These are phyloP conservation scores for Ricinus communis DNA, from an alignment of 345 rosid genomes.

Conservation along the genomic window DNA sequence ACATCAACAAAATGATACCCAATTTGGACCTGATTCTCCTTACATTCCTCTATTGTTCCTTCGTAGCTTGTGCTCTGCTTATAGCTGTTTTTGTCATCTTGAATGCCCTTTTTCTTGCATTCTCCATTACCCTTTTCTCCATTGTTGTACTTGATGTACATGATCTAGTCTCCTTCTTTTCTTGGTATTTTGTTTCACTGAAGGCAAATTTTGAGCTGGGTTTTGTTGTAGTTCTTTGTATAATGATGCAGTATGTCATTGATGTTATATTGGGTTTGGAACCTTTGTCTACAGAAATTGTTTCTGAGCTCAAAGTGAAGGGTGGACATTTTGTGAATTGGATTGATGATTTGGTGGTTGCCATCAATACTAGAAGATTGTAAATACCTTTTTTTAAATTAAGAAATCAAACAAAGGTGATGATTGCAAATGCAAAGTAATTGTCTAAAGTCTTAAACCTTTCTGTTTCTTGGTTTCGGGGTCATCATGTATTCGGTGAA, in stretches of 20 bases:
- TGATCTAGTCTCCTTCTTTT: neutral
- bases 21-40: conserved; percentile 40
- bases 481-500: no score
- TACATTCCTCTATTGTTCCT: conserved; percentile 33
- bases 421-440: neutral
- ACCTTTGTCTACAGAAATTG: conserved; percentile 9
- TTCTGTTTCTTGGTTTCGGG: no score
- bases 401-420: neutral
- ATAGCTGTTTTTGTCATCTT: conserved; percentile 15
- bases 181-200: conserved; percentile 2
- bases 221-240: conserved; percentile 28
- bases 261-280: neutral
- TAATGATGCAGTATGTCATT: conserved; percentile 2
- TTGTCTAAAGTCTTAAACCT: no score
- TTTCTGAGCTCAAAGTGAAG: conserved; percentile 17
- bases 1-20: conserved; percentile 28
- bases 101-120: conserved; percentile 22
- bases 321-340: neutral
- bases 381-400: neutral
- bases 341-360: conserved; percentile 2
- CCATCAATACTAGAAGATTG: neutral
- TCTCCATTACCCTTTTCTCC: conserved; percentile 24
- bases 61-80: conserved; percentile 30
- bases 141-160: conserved; percentile 31
- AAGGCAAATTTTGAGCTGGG: conserved; percentile 36